A percentile compares a stretch with the other conserved stretches of the same genome.
These are phyloP conservation scores for Acanthochlamys bracteata DNA, from an alignment of 106 monocot genomes.

Conservation along the genomic window DNA sequence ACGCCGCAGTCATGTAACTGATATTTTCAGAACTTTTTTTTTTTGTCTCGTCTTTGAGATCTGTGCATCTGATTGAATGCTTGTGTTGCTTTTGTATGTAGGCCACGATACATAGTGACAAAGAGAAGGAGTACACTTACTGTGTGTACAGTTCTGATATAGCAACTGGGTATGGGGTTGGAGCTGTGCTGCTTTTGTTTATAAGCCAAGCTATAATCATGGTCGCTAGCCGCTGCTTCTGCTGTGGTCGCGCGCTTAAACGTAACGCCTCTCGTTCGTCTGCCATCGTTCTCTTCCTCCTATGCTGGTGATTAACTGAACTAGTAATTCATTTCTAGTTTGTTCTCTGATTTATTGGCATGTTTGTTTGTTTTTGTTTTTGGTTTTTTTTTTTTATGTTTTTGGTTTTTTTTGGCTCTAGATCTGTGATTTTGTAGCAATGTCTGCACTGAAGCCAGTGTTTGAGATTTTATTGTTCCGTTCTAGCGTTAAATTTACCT, in stretches of 20 bases:
- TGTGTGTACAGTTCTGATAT: slow-evolving; percentile 36
- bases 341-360: too few species aligned
- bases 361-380: too few species aligned
- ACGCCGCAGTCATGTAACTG: slow-evolving; percentile 23
- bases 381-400: too few species aligned
- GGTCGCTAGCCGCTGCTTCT: slow-evolving; percentile 34
- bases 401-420: too few species aligned
- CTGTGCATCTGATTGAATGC: neutral
- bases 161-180: slow-evolving; percentile 30
- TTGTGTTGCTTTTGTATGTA: neutral
- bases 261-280: slow-evolving; percentile 34
- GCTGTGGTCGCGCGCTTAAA: slow-evolving; percentile 28
- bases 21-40: neutral
- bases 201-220: slow-evolving; percentile 22
- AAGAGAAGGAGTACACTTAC: slow-evolving; percentile 33
- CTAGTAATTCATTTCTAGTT: too few species aligned
- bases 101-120: slow-evolving; percentile 26
- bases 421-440: too few species aligned
- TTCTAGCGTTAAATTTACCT: too few species aligned
- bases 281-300: slow-evolving; percentile 35
- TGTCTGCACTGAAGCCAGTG: too few species aligned
- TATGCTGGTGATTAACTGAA: slow-evolving; percentile 21
- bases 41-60: neutral
- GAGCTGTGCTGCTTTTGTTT: slow-evolving; percentile 29
- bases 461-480: too few species aligned